Conservation (phyloP, 768 basidiomycete genomes). For the Pleurotus citrinopileatus region DNA sequence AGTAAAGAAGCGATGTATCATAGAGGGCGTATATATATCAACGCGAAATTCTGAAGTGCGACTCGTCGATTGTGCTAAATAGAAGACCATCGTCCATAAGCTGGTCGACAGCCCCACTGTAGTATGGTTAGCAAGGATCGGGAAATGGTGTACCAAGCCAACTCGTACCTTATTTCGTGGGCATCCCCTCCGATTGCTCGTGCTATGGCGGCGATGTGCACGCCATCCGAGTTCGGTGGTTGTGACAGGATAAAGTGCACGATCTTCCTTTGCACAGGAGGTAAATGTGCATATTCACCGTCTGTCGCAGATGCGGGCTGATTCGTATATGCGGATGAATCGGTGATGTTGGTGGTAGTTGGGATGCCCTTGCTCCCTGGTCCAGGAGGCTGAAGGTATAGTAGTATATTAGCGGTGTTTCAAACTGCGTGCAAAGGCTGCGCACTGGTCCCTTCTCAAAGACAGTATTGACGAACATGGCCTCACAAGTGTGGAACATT, state of each 20-base stretch:
- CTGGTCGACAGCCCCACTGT: constrained; percentile 68
- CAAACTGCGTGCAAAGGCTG: constrained; percentile 9
- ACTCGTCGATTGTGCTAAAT: constrained; percentile 80
- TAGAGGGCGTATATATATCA: constrained; percentile 17
- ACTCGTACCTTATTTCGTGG: constrained; percentile 59
- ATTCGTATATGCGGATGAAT: constrained; percentile 40
- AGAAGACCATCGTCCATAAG: constrained; percentile 80
- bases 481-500: constrained; percentile 79
- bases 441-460: constrained; percentile 67
- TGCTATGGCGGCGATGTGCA: constrained; percentile 72
- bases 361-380: constrained; percentile 21
- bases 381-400: constrained; percentile 35
- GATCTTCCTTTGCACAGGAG: constrained; percentile 60
- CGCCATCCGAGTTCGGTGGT: constrained; percentile 53
- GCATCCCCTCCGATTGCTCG: constrained; percentile 59
- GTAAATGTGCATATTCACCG: constrained; percentile 55
- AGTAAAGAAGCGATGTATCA: neutral
- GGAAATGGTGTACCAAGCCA: neutral
- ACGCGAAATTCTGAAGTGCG: constrained; percentile 63
- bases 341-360: constrained; percentile 15
- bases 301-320: constrained; percentile 27
- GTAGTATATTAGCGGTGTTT: too few relatives aligned
- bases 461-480: constrained; percentile 63
- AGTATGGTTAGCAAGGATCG: constrained; percentile 5
- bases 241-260: constrained; percentile 56